phyloP scores from a whole-genome alignment of 2,329 filamentous ascomycete genomes.

The Fusarium sp. region DNA sequence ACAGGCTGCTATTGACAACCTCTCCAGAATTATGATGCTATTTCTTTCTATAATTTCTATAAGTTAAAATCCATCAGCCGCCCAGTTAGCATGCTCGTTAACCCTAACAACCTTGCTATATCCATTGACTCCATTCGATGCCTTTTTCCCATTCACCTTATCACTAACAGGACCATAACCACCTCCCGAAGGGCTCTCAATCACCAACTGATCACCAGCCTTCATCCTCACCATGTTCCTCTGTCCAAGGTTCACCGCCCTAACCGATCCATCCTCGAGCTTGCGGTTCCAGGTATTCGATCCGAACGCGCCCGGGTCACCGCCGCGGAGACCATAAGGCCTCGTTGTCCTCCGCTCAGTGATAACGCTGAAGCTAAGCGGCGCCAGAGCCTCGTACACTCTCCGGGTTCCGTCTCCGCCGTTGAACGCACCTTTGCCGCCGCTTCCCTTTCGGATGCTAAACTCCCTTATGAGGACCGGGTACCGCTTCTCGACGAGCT shows the following conservation, averaged over 20 bases:
- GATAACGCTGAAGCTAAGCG: constrained; percentile 81
- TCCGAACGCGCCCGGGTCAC: constrained; percentile 74
- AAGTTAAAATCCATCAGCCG: background rate
- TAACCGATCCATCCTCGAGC: constrained; percentile 44
- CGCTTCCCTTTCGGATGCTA: constrained; percentile 47
- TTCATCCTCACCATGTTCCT: constrained; percentile 24
- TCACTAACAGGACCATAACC: constrained; percentile 13
- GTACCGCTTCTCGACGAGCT: constrained; percentile 49
- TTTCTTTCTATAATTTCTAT: background rate
- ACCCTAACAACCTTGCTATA: background rate
- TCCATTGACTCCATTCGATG: background rate
- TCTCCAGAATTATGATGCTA: background rate
- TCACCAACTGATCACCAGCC: constrained; percentile 27
- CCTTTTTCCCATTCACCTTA: background rate
- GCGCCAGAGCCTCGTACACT: constrained; percentile 83
- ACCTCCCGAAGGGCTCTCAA: constrained; percentile 29
- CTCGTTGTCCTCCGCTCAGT: constrained; percentile 80
- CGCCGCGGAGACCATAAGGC: constrained; percentile 80
- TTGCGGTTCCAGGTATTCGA: constrained; percentile 73
- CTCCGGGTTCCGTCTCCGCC: constrained; percentile 82
- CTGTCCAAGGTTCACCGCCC: constrained; percentile 41
- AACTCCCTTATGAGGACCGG: constrained; percentile 46
- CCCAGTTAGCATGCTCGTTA: background rate
- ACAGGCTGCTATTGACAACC: background rate
- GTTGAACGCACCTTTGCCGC: constrained; percentile 71